phyloP scores from a whole-genome alignment of 1,139 yeast species.

The Fermentozyma sake region DNA sequence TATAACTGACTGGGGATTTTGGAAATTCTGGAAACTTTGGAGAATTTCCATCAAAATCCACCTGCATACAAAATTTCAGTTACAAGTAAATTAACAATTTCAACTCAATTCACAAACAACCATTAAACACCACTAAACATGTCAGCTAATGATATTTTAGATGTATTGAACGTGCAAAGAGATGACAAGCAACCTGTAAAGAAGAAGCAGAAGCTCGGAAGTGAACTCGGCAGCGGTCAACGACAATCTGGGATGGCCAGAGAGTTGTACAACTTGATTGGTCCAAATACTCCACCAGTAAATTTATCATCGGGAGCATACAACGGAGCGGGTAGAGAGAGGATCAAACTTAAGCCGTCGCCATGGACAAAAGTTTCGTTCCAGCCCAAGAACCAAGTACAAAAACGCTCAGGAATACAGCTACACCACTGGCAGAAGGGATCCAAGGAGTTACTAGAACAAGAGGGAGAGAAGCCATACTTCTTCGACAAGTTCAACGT shows the following conservation, averaged over 20 bases:
- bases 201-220: conserved; percentile 34
- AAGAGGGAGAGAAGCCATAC: conserved; percentile 50
- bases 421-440: conserved; percentile 90
- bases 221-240: conserved; percentile 21
- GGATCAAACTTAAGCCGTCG: conserved; percentile 63
- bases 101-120: conserved; percentile 2
- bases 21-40: no score
- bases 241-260: conserved; percentile 81
- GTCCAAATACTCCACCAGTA: conserved; percentile 91
- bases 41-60: neutral
- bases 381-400: conserved; percentile 47
- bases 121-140: conserved; percentile 13
- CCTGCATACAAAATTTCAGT: conserved; percentile 1
- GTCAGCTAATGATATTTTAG: conserved; percentile 66
- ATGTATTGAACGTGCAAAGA: conserved; percentile 65
- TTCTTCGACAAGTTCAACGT: conserved; percentile 75
- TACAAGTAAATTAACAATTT: conserved; percentile 1
- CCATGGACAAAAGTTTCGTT: conserved; percentile 79
- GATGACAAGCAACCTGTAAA: conserved; percentile 41
- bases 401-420: conserved; percentile 31
- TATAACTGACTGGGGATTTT: no score
- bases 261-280: conserved; percentile 81
- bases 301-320: conserved; percentile 43
- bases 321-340: conserved; percentile 52
- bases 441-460: conserved; percentile 45